A percentile compares a stretch with the other conserved stretches of the same genome.
Evolutionary conservation across 306 rosid species (phyloP).

Genomic region (Rubus idaeus): DNA sequence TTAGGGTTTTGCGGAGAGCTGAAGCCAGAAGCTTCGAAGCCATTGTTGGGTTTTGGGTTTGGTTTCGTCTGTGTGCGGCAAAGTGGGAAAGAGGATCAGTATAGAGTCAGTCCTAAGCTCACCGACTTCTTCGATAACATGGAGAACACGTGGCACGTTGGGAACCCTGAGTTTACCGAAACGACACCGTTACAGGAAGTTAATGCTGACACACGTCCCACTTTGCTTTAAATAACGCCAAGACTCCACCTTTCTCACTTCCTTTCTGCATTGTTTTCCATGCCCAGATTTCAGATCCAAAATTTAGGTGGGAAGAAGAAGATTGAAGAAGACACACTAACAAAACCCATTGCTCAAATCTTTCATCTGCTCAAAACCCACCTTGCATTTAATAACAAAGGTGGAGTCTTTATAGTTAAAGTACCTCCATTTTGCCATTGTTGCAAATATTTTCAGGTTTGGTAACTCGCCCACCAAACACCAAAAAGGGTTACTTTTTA

Average conservation of each 20-base stretch:
- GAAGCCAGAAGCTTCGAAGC: conserved; percentile 62
- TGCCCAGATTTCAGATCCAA: conserved; percentile 32
- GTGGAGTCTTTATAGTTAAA: not conserved
- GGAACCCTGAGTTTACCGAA: not conserved
- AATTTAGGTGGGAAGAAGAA: not conserved
- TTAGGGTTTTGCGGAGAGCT: conserved; percentile 42
- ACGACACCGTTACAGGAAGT: not conserved
- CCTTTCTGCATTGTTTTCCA: not conserved
- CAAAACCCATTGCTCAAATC: conserved; percentile 4
- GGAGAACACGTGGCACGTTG: conserved; percentile 33
- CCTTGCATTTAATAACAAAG: not conserved
- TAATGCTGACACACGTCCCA: not conserved
- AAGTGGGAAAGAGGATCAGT: not conserved
- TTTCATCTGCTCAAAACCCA: not conserved
- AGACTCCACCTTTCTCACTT: not conserved
- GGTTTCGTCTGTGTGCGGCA: not conserved
- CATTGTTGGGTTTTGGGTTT: conserved; percentile 29
- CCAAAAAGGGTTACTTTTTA: not conserved
- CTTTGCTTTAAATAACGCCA: conserved; percentile 25
- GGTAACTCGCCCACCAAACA: conserved; percentile 4
- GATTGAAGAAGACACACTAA: not conserved
- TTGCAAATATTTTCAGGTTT: not conserved
- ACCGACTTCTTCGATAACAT: conserved; percentile 22
- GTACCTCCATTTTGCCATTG: not conserved
- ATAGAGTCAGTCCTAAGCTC: not conserved